Evolutionary conservation across 2,329 filamentous ascomycete genomes (phyloP).

Genomic region (Botryosphaeria dothidea): DNA sequence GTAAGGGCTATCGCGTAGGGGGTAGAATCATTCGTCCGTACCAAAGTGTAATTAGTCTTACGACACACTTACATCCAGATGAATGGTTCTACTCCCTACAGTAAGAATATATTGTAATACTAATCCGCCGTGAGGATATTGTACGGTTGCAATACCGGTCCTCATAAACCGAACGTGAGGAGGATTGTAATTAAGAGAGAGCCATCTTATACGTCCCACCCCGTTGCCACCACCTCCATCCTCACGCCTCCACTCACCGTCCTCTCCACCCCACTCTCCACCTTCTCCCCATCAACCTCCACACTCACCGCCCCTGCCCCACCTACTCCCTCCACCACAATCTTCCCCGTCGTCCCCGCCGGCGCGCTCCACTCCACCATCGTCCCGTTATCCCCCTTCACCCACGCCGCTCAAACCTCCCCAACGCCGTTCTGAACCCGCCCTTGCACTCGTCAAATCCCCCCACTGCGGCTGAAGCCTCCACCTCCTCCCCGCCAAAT

Average conservation of each 20-base stretch:
- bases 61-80: no score
- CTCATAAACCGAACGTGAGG: not conserved
- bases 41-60: no score
- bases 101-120: no score
- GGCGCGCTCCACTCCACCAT: not conserved
- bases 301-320: not conserved
- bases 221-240: not conserved
- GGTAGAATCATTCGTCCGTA: no score
- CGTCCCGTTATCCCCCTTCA: not conserved
- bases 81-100: no score
- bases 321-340: not conserved
- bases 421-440: slow-evolving; percentile 49
- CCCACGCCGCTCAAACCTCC: slow-evolving; percentile 28
- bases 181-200: not conserved
- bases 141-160: no score
- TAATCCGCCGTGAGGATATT: no score
- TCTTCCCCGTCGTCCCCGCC: not conserved
- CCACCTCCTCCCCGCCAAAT: slow-evolving; percentile 45
- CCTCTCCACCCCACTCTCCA: not conserved
- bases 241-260: not conserved
- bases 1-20: no score
- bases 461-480: slow-evolving; percentile 47
- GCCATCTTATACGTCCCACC: not conserved
- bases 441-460: slow-evolving; percentile 44
- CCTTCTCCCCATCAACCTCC: not conserved